Evolutionary conservation across 2,329 filamentous ascomycete species (phyloP).

Genomic region (Stachybotrys chlorohalonatus): DNA sequence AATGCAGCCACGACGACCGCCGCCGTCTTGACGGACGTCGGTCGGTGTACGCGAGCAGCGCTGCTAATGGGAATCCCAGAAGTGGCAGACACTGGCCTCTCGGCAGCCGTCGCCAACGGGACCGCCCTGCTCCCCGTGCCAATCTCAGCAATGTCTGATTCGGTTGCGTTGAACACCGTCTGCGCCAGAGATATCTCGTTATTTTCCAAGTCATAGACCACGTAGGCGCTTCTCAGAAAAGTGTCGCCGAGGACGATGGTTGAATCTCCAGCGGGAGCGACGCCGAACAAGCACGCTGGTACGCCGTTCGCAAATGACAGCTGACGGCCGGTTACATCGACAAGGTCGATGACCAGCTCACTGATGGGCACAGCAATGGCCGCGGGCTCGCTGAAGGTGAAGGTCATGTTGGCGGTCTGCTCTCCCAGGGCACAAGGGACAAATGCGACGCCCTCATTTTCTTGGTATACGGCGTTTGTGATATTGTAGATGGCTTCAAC

Average conservation of each 20-base stretch:
- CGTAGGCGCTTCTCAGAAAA: slow-evolving; percentile 65
- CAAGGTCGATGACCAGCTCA: slow-evolving; percentile 49
- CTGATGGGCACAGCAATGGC: slow-evolving; percentile 45
- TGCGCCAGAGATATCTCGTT: slow-evolving; percentile 64
- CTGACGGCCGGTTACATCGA: slow-evolving; percentile 34
- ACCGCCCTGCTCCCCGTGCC: slow-evolving; percentile 35
- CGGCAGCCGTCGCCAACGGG: slow-evolving; percentile 43
- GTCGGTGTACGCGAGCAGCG: not conserved
- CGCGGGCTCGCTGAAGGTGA: slow-evolving; percentile 40
- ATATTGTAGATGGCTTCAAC: slow-evolving; percentile 44
- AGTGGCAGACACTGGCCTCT: slow-evolving; percentile 39
- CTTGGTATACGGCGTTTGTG: slow-evolving; percentile 51
- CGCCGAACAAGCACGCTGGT: slow-evolving; percentile 57
- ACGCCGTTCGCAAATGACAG: slow-evolving; percentile 43
- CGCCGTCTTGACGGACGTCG: not conserved
- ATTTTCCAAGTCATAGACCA: slow-evolving; percentile 66
- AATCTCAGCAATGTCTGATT: slow-evolving; percentile 46
- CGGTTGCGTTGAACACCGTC: slow-evolving; percentile 48
- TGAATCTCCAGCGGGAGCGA: slow-evolving; percentile 46
- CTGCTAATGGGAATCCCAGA: slow-evolving; percentile 22
- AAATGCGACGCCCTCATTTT: slow-evolving; percentile 44
- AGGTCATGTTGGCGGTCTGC: slow-evolving; percentile 33
- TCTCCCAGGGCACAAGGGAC: slow-evolving; percentile 47
- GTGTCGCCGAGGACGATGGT: slow-evolving; percentile 64
- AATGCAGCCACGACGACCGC: slow-evolving; percentile 4